These are phyloP conservation scores for Pseudogymnoascus sp. DNA, from an alignment of 2,329 filamentous ascomycete genomes.

Conservation along the genomic window DNA sequence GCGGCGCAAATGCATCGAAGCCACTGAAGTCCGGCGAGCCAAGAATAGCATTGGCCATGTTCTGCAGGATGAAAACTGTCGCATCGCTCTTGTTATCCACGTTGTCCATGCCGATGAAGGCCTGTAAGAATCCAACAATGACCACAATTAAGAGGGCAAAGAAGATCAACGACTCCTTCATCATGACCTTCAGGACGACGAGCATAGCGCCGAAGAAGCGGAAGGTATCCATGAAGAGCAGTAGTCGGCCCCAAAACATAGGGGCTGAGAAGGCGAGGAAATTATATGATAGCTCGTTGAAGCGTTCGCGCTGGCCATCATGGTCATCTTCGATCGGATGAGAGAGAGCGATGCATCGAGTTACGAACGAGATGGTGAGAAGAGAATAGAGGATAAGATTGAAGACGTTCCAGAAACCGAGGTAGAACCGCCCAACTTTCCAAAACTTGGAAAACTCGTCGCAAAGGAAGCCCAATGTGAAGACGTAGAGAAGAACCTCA, in stretches of 20 bases:
- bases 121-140: slow-evolving; percentile 81
- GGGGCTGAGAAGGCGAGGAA: slow-evolving; percentile 88
- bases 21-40: slow-evolving; percentile 81
- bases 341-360: slow-evolving; percentile 70
- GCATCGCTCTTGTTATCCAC: slow-evolving; percentile 65
- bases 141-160: slow-evolving; percentile 85
- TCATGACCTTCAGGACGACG: slow-evolving; percentile 91
- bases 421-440: slow-evolving; percentile 86
- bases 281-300: slow-evolving; percentile 83
- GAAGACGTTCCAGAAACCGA: slow-evolving; percentile 96
- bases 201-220: slow-evolving; percentile 98
- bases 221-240: slow-evolving; percentile 89
- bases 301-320: slow-evolving; percentile 47
- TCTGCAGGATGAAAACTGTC: slow-evolving; percentile 65
- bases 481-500: slow-evolving; percentile 79
- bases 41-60: slow-evolving; percentile 87
- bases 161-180: slow-evolving; percentile 92
- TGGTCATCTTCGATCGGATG: slow-evolving; percentile 44
- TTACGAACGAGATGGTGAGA: slow-evolving; percentile 67
- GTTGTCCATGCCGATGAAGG: slow-evolving; percentile 85
- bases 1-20: slow-evolving; percentile 85
- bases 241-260: slow-evolving; percentile 91
- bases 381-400: slow-evolving; percentile 77
- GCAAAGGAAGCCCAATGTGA: slow-evolving; percentile 83
- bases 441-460: slow-evolving; percentile 86